phyloP scores from a whole-genome alignment of 768 basidiomycete genomes.

The Hysterangium stoloniferum region DNA sequence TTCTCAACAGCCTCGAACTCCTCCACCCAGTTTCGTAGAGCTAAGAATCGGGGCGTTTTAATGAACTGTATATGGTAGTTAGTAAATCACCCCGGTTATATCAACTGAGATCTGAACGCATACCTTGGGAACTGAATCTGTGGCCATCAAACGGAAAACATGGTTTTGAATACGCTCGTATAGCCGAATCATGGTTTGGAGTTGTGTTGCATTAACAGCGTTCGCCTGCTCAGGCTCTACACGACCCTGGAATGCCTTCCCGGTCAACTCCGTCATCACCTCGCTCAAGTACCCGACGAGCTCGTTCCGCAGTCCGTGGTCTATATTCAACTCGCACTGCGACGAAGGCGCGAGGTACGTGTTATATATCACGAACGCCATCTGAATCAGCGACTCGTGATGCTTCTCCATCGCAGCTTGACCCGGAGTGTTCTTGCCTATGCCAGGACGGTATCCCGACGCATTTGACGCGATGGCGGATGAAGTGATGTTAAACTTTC shows the following conservation, averaged over 20 bases:
- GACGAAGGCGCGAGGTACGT: slow-evolving; percentile 94
- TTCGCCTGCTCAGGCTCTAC: slow-evolving; percentile 76
- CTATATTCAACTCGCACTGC: slow-evolving; percentile 95
- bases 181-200: slow-evolving; percentile 86
- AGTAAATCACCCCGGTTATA: slow-evolving; percentile 12
- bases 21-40: slow-evolving; percentile 70
- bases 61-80: slow-evolving; percentile 54
- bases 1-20: slow-evolving; percentile 44
- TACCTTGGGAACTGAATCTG: slow-evolving; percentile 97
- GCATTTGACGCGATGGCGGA: slow-evolving; percentile 60
- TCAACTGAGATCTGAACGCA: slow-evolving; percentile 15
- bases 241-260: slow-evolving; percentile 70
- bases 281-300: slow-evolving; percentile 90
- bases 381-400: slow-evolving; percentile 90
- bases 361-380: slow-evolving; percentile 90
- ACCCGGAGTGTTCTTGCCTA: slow-evolving; percentile 46
- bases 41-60: slow-evolving; percentile 76
- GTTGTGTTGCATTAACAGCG: slow-evolving; percentile 88
- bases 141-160: slow-evolving; percentile 96
- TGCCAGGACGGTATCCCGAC: slow-evolving; percentile 24
- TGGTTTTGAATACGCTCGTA: slow-evolving; percentile 97
- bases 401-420: slow-evolving; percentile 94
- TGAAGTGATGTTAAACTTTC: slow-evolving; percentile 92
- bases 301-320: slow-evolving; percentile 92
- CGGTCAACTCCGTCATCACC: slow-evolving; percentile 69